Evolutionary conservation across 805 yeast genomes (phyloP).

Genomic region (Monosporozyma yasuniensis): DNA sequence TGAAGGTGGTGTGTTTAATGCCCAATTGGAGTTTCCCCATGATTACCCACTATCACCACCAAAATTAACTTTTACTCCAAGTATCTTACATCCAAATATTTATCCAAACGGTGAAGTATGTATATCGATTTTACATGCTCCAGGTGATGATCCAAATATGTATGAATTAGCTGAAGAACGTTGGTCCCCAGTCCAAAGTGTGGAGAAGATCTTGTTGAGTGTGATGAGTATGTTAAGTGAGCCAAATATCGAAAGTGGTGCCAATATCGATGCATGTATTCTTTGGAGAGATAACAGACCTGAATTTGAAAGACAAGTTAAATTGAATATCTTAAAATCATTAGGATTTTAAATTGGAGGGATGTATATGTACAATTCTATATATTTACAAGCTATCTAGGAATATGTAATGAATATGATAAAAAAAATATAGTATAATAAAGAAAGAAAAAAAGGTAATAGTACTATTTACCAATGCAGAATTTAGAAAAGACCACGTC

Average conservation of each 20-base stretch:
- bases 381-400: conserved; percentile 49
- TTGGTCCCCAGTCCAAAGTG: conserved; percentile 97
- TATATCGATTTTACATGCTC: conserved; percentile 88
- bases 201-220: conserved; percentile 88
- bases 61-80: conserved; percentile 61
- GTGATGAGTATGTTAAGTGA: conserved; percentile 96
- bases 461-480: conserved; percentile 78
- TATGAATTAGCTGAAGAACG: conserved; percentile 93
- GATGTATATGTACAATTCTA: conserved; percentile 35
- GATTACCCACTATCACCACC: conserved; percentile 86
- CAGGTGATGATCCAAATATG: conserved; percentile 95
- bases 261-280: conserved; percentile 71
- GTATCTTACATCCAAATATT: conserved; percentile 86
- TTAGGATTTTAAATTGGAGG: conserved; percentile 48
- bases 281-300: conserved; percentile 82
- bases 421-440: too few relatives aligned
- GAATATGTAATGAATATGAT: neutral
- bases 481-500: conserved; percentile 88
- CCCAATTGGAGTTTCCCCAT: conserved; percentile 57
- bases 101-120: conserved; percentile 94
- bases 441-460: neutral
- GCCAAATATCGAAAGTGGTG: conserved; percentile 94
- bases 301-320: conserved; percentile 57
- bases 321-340: conserved; percentile 56
- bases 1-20: conserved; percentile 83